phyloP scores from a whole-genome alignment of 2,329 filamentous ascomycete genomes.

The Penicillium aurantiogriseum region DNA sequence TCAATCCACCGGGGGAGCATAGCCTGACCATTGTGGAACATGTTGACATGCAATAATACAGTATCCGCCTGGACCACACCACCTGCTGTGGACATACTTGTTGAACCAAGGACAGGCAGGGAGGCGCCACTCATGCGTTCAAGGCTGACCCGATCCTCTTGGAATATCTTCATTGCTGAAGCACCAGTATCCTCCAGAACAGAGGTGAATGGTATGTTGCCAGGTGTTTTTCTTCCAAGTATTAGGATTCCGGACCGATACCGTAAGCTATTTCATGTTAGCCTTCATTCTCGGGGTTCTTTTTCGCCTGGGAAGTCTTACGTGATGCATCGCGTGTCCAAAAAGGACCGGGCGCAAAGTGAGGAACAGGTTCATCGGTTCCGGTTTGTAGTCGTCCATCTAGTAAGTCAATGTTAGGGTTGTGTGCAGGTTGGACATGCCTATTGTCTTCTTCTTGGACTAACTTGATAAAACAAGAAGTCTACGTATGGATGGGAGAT shows the following conservation, averaged over 20 bases:
- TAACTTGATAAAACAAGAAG: neutral
- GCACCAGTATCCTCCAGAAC: neutral
- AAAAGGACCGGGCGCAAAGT: rapidly evolving
- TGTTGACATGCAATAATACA: neutral
- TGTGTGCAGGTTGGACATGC: too few species aligned
- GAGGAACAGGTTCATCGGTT: neutral
- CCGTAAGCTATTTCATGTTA: neutral
- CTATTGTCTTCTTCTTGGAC: neutral
- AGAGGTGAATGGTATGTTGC: neutral
- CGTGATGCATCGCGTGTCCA: neutral
- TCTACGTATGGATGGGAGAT: neutral
- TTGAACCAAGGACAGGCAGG: neutral
- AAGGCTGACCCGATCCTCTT: rapidly evolving
- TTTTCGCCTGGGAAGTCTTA: neutral
- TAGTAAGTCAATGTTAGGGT: neutral
- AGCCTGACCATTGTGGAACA: neutral
- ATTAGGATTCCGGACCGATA: neutral
- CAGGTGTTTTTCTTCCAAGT: neutral
- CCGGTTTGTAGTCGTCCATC: neutral
- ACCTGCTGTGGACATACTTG: neutral
- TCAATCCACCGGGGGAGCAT: neutral
- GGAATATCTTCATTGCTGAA: neutral
- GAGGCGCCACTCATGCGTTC: neutral
- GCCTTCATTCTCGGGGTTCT: neutral
- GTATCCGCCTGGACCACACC: neutral